Base-by-base conservation (phyloP, 2,329 filamentous ascomycete species). In the Clonostachys rosea region DNA sequence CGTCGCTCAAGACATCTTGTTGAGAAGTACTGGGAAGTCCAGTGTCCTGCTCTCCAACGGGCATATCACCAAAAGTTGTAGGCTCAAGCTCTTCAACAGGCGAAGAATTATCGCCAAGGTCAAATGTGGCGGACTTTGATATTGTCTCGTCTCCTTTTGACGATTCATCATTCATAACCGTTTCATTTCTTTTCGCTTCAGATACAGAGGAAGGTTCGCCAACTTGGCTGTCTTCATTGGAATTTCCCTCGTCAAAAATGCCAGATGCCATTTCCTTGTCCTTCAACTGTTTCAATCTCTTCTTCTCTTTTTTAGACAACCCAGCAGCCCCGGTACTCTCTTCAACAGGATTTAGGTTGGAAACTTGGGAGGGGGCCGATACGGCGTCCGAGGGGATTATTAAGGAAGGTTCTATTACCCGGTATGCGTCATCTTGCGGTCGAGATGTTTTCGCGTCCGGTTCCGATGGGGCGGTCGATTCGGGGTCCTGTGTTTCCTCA, bases 401-500 rank as follows among this genome's bases (percentile, higher is more conserved):
- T 30, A 39, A 30, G 17, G 24, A 20, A 10, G 34, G 44, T 30
- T 45, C 44, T 42, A 34, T 30, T 43, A 14, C 3, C 18, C 35
- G 13, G 34, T 34, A 36, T 34, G 18, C 16, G n/a, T 44, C 46
- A 14, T 34, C 46, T 37, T 18, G 24, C 24, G 24, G 24, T 30
- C 24, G 24, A 30, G 24, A 30, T 30, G 24, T 4, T 12, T 45
- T 40, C 33, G 43, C 34, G n/a, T 42, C 40, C 18, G 43, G 34
- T 35, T 49, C 47, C 51, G 43, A 39, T 30, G 5, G 39, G 43
- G 43, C 17, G 14, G 44, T 43, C 17, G 40, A 34, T 39, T 46
- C 41, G 41, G 47, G 47, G 44, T 46, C 44, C 47, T 49, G 44
- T 46, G 35, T 18, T 45, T 42, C 12, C 44, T 49, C 44, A 46